Evolutionary conservation across 1,139 yeast species (phyloP), one percentile per base, ranked within the genome.

Genomic region (Blastobotrys serpentis): DNA sequence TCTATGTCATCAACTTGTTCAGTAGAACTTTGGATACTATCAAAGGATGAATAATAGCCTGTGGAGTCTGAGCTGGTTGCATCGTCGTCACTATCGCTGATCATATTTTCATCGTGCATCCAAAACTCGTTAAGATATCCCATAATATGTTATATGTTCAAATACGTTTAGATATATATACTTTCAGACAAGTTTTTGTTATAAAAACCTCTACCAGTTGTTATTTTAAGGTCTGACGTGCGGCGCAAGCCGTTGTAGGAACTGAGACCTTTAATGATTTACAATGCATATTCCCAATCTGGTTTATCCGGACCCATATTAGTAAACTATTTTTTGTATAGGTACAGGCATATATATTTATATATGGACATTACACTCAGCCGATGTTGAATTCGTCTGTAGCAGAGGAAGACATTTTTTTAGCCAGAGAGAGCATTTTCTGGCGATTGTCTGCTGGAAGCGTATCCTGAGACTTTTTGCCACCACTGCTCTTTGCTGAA

Each of bases 371-470:
- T 23, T 23, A 26, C 46, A 41, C 43, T 13, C 55, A 68, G 3
- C 67, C 69, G 51, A 77, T 84, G 63, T 90, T 89, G 65, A 88
- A 90, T 67, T 90, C 98, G 56, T 79, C 79, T 51, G 84, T 73
- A 52, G 76, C 81, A 10, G 81, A 82, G 5, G 89, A 17, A 13
- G 30, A 26, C 17, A 41, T 84, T 75, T 76, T 69, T 60, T 77
- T 76, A 2, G 98, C 97, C 76, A 83, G 74, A 51, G 88, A 75
- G 61, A 86, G 74, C 90, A 90, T 81, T 79, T 66, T 83, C 81
- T 69, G 81, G 76, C 66, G 72, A 36, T 56, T 57, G 17, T 48
- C 52, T n/a, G 46, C 46, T 16, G 48, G 13, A 37, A 37, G 11
- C 43, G 43, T 4, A 21, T 25, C 25, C 19, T 19, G 19, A 22